phyloP scores from a whole-genome alignment of 1,284 basidiomycete species.

The Moniliophthora roreri region DNA sequence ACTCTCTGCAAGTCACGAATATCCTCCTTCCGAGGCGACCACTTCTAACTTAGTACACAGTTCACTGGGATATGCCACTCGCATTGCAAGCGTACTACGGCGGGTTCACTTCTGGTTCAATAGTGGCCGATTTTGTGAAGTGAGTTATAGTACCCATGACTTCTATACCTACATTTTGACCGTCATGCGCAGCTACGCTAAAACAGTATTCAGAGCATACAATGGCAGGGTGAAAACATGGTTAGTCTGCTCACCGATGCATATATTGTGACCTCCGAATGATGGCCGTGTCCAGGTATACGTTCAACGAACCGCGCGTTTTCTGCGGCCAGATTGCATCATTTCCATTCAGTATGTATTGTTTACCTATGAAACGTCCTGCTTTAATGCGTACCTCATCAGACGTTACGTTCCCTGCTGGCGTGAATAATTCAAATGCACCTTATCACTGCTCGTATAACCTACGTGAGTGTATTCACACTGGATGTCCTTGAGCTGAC shows the following conservation, averaged over 20 bases:
- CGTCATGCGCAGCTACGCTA: constrained; percentile 38
- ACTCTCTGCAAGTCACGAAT: constrained; percentile 39
- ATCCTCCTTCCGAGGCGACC: not conserved
- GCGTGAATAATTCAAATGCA: constrained; percentile 39
- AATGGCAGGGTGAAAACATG: constrained; percentile 49
- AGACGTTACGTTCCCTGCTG: constrained; percentile 39
- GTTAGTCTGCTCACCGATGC: constrained; percentile 18
- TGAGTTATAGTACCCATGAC: constrained; percentile 18
- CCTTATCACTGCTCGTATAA: constrained; percentile 44
- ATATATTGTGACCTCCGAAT: not conserved
- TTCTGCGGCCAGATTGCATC: constrained; percentile 36
- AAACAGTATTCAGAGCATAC: constrained; percentile 45
- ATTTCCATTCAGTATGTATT: constrained; percentile 43
- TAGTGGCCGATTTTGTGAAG: constrained; percentile 48
- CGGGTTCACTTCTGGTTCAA: constrained; percentile 41
- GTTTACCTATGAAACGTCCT: not conserved
- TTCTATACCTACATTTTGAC: too few relatives aligned
- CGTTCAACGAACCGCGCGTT: constrained; percentile 50
- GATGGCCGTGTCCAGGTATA: constrained; percentile 38
- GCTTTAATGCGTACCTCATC: not conserved
- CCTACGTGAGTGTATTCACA: constrained; percentile 30
- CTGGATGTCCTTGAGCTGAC: not conserved
- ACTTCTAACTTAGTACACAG: constrained; percentile 21
- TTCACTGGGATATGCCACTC: constrained; percentile 49
- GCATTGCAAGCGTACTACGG: constrained; percentile 46